Conservation (phyloP, 441 rosid species). For the Breynia disticha region DNA sequence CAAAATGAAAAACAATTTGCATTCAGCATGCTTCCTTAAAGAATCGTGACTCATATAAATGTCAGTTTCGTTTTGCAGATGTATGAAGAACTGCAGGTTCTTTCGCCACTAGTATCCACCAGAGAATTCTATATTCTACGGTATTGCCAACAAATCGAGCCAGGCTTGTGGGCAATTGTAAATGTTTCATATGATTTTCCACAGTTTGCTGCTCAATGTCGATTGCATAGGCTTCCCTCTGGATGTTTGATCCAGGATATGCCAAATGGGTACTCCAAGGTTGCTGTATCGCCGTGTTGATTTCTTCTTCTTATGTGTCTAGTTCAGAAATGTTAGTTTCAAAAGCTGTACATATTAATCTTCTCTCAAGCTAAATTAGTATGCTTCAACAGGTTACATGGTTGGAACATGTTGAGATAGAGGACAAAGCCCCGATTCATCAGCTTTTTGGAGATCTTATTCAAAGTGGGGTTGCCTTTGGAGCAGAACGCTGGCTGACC, state of each 20-base stretch:
- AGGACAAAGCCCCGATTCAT: slow-evolving; percentile 55
- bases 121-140: slow-evolving; percentile 78
- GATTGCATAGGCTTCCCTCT: slow-evolving; percentile 64
- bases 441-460: slow-evolving; percentile 54
- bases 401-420: slow-evolving; percentile 83
- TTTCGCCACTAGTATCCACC: slow-evolving; percentile 68
- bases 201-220: slow-evolving; percentile 52
- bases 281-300: slow-evolving; percentile 19
- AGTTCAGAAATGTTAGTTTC: background rate
- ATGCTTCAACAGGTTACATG: slow-evolving; percentile 57
- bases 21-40: background rate
- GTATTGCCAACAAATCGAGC: slow-evolving; percentile 79
- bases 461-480: slow-evolving; percentile 67
- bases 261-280: slow-evolving; percentile 97
- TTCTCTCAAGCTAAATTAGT: background rate
- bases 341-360: no score
- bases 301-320: background rate
- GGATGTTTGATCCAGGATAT: slow-evolving; percentile 96
- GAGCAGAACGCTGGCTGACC: slow-evolving; percentile 81
- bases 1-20: background rate
- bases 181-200: slow-evolving; percentile 81
- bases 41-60: slow-evolving; percentile 1
- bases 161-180: slow-evolving; percentile 79
- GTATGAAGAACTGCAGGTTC: slow-evolving; percentile 86
- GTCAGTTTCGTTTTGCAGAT: slow-evolving; percentile 35